Evolutionary conservation across 1,284 basidiomycete genomes (phyloP), one percentile per base, ranked within the genome.

Genomic region (Ustilago tritici): DNA sequence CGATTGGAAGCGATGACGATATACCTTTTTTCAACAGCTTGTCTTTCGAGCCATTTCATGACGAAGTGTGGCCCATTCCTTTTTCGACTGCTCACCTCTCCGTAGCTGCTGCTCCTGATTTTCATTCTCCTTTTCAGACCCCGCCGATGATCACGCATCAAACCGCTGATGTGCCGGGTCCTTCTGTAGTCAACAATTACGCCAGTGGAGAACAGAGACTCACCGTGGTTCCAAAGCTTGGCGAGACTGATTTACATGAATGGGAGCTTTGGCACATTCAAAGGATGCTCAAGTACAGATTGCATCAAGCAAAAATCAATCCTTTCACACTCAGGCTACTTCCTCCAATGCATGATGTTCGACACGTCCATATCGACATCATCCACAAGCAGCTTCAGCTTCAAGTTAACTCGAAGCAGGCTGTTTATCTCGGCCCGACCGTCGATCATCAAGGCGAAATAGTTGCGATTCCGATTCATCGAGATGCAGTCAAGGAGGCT

Each of bases 401-500:
- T 4, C 63, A 70, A 11, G 19, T 62, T 5, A 15, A 52, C 7
- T 41, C 28, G 6, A 65, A 65, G 12, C 41, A 23, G 3, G 56
- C 47, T 5, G 12, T 70, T n/a, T 50, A 28, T 11, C 2, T 70
- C 0, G 40, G 41, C 1, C 54, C 59, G 4, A 53, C 53, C 2
- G 4, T 17, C 9, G 56, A 55, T 31, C 50, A 61, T 50, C 15
- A 23, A 9, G 62, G 36, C 2, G 47, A 56, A 12, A 34, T 65
- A 10, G 49, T 54, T 50, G 69, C 69, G 6, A 10, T 65, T 0
- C 69, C 63, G 5, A 70, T 65, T 12, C 36, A 34, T n/a, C 38
- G 41, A 23, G 56, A 70, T 5, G 4, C 0, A 7, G 61, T 63
- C n/a, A 59, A 47, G 28, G 17, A 41, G 9, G 31, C 49, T 3